Percentiles rank a stretch among this genome's conserved stretches.
Conservation (phyloP, 2,329 filamentous ascomycete species). For the Phoma sp. region DNA sequence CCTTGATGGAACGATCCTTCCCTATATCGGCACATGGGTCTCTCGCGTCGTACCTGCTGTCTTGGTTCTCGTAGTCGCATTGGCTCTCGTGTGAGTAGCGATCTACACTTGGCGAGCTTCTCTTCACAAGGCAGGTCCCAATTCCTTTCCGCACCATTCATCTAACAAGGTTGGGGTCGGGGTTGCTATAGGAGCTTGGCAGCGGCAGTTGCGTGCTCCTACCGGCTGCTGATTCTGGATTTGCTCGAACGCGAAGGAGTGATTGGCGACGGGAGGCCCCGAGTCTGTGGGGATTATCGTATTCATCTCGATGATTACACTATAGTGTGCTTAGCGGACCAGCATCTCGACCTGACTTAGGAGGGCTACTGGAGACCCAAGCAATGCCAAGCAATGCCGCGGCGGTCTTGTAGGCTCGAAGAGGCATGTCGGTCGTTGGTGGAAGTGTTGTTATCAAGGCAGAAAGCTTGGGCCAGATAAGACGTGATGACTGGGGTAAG, state of each 20-base stretch:
- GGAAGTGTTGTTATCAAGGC: not conserved
- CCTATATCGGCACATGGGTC: not conserved
- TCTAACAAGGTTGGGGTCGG: not conserved
- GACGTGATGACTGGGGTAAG: not conserved
- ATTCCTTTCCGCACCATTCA: slow-evolving; percentile 6
- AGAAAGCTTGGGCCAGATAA: slow-evolving; percentile 15
- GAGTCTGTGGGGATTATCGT: slow-evolving; percentile 2
- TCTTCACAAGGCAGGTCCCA: slow-evolving; percentile 15
- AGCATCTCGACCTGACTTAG: slow-evolving; percentile 4
- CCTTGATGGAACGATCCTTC: not conserved
- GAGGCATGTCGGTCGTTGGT: slow-evolving; percentile 14
- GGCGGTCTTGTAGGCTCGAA: slow-evolving; percentile 12
- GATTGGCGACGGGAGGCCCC: slow-evolving; percentile 16
- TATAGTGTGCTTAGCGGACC: slow-evolving; percentile 8
- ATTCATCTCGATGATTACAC: not conserved
- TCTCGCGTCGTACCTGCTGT: slow-evolving; percentile 8
- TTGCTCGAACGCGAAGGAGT: not conserved
- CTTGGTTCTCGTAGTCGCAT: slow-evolving; percentile 6
- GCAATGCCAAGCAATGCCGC: slow-evolving; percentile 17
- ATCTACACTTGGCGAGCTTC: slow-evolving; percentile 4
- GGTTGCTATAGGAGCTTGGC: slow-evolving; percentile 3
- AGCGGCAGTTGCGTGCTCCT: slow-evolving; percentile 4
- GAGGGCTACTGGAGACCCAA: slow-evolving; percentile 10
- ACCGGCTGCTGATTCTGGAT: not conserved
- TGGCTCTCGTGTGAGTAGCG: not conserved